phyloP scores from a whole-genome alignment of 1,139 yeast genomes.

The Suhomyces kunorum region DNA sequence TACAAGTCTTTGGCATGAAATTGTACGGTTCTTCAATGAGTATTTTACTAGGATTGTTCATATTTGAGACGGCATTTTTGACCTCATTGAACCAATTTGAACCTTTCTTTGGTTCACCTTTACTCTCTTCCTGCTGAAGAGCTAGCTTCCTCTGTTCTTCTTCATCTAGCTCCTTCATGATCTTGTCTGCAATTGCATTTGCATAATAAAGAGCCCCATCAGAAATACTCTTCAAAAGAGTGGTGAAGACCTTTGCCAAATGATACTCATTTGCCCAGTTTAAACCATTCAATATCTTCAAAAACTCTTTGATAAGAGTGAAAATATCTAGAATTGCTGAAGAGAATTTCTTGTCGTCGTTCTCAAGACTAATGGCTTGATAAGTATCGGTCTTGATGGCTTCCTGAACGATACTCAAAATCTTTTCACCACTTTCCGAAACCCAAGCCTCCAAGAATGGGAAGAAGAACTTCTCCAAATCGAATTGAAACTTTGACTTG shows the following conservation, averaged over 20 bases:
- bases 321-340: conserved; percentile 70
- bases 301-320: conserved; percentile 58
- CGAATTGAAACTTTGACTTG: conserved; percentile 46
- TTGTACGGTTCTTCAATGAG: conserved; percentile 54
- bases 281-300: conserved; percentile 53
- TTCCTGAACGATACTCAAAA: conserved; percentile 52
- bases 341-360: conserved; percentile 39
- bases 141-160: conserved; percentile 31
- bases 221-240: conserved; percentile 60
- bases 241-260: conserved; percentile 58
- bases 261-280: conserved; percentile 67
- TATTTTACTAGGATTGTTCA: conserved; percentile 36
- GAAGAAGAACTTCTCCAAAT: conserved; percentile 60
- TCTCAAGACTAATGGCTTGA: conserved; percentile 50
- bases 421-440: conserved; percentile 50
- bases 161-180: conserved; percentile 51
- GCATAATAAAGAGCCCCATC: conserved; percentile 61
- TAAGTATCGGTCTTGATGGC: conserved; percentile 60
- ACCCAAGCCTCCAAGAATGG: conserved; percentile 62
- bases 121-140: conserved; percentile 31
- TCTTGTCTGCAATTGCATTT: conserved; percentile 43
- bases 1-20: conserved; percentile 66
- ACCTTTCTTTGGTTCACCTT: conserved; percentile 25
- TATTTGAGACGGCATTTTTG: conserved; percentile 50
- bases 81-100: conserved; percentile 47